Base-by-base conservation (phyloP, 2,329 filamentous ascomycete genomes). In the Ophiocordyceps robertsii region DNA sequence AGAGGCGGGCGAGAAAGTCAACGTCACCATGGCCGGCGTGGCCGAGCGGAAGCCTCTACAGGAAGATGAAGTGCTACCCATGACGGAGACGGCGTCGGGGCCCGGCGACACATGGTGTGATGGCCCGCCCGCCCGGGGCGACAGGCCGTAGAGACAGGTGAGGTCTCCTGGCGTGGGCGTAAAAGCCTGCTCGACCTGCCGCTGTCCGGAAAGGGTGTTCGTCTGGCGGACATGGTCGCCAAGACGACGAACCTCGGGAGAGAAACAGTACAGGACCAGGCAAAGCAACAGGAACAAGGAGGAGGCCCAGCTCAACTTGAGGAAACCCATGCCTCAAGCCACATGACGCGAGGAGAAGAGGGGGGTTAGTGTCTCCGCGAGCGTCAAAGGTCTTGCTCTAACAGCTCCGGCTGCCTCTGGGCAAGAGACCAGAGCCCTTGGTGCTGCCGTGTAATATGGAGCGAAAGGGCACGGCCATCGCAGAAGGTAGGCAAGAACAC, bases 1-100 rank as follows among this genome's bases (percentile, higher is more conserved):
- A 41, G 10, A 49, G 41, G 31, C 47, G 47, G 35, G 29, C 43
- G 29, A 49, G 21, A 16, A 47, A 47, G 35, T 42, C 44, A 35
- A 49, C 47, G 35, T 47, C 41, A 4, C 44, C 38, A 21, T 39
- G 37, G 14, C 36, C 42, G n/a, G 24, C 27, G 7, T 40, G 31
- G 37, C 36, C 32, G 16, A 46, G 24, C 7, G 46, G 46, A 17
- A 43, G 37, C 14, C 27, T 36, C 38, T 47, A 45, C 5, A 49
- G 37, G 41, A 46, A 47, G 5, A 47, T 43, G 44, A 47, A 49
- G 38, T 46, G 46, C 19, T 19, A 4, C 19, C 19, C 19, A 19
- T 19, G 19, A 19, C 19, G 19, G 19, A 19, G 19, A 19, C 19
- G 19, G 19, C 19, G 19, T 19, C 19, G 19, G 19, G 19, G 19